A percentile compares a stretch with the other conserved stretches of the same genome.
Conservation (phyloP, 2,329 filamentous ascomycete genomes). For the Sporothrix variecibatus region DNA sequence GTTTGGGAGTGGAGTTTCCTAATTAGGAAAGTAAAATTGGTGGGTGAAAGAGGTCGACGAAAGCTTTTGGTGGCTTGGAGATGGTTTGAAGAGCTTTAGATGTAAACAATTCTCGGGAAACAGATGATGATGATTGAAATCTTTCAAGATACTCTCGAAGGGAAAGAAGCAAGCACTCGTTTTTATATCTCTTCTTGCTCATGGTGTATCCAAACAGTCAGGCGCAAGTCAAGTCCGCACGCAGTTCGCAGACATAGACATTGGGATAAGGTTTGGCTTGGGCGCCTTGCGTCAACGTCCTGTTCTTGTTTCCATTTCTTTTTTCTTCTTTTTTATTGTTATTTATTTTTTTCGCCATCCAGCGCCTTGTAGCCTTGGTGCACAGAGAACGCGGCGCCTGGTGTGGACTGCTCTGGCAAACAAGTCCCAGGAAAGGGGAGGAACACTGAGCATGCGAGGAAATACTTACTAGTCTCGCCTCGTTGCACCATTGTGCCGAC, state of each 20-base stretch:
- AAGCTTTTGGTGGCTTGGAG: neutral
- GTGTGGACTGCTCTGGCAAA: neutral
- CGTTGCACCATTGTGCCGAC: neutral
- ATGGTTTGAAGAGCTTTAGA: neutral
- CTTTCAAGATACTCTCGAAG: neutral
- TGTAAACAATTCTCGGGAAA: neutral
- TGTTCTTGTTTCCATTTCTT: neutral
- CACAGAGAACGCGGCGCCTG: neutral
- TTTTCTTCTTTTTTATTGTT: neutral
- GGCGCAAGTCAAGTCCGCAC: conserved; percentile 6
- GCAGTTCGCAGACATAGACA: conserved; percentile 10
- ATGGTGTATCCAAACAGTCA: neutral
- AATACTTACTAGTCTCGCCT: neutral
- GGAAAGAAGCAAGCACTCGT: neutral
- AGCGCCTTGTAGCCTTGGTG: neutral
- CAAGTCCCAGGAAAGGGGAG: neutral
- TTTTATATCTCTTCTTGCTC: neutral
- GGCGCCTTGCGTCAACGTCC: neutral
- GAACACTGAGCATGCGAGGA: neutral
- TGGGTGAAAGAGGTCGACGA: neutral
- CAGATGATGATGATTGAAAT: neutral
- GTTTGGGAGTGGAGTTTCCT: neutral
- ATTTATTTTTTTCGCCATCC: neutral
- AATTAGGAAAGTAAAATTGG: neutral
- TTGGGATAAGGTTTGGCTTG: neutral